Evolutionary conservation across 805 yeast genomes (phyloP).

Genomic region (Yamadazyma paraphyllophila): DNA sequence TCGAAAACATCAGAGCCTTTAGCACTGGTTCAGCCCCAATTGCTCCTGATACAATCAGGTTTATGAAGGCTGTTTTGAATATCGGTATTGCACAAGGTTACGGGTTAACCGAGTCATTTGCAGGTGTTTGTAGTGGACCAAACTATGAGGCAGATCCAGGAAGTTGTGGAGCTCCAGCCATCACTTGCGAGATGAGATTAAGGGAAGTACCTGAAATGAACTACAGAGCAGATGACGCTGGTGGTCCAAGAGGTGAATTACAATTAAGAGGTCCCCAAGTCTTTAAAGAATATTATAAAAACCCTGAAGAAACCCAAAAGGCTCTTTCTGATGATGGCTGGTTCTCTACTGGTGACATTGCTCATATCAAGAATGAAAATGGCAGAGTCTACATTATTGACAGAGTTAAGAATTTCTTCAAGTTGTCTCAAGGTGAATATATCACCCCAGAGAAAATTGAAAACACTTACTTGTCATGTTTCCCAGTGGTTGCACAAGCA

Average conservation of each 20-base stretch:
- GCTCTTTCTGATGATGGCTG: constrained; percentile 50
- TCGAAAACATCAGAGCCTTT: constrained; percentile 24
- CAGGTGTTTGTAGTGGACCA: constrained; percentile 45
- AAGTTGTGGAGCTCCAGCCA: constrained; percentile 44
- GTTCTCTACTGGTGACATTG: constrained; percentile 59
- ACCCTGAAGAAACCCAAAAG: constrained; percentile 46
- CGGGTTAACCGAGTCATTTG: constrained; percentile 67
- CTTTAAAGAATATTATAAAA: constrained; percentile 51
- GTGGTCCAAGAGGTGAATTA: constrained; percentile 50
- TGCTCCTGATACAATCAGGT: constrained; percentile 56
- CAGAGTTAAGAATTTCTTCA: constrained; percentile 77
- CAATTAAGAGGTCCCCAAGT: constrained; percentile 58
- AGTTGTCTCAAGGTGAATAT: constrained; percentile 53
- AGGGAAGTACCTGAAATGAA: constrained; percentile 68
- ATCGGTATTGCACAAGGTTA: constrained; percentile 65
- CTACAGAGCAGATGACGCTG: constrained; percentile 30
- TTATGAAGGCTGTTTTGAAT: constrained; percentile 58
- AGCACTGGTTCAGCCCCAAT: constrained; percentile 69
- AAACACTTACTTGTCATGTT: constrained; percentile 53
- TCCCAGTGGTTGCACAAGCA: constrained; percentile 50
- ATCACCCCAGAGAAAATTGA: constrained; percentile 77
- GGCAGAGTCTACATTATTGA: constrained; percentile 64
- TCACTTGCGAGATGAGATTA: constrained; percentile 52
- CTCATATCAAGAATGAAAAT: constrained; percentile 18
- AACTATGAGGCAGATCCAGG: constrained; percentile 42